A percentile compares a stretch with the other conserved stretches of the same genome.
These are phyloP conservation scores for Aegilops tauschii DNA, from an alignment of 176 grass and related monocot genomes.

Conservation along the genomic window DNA sequence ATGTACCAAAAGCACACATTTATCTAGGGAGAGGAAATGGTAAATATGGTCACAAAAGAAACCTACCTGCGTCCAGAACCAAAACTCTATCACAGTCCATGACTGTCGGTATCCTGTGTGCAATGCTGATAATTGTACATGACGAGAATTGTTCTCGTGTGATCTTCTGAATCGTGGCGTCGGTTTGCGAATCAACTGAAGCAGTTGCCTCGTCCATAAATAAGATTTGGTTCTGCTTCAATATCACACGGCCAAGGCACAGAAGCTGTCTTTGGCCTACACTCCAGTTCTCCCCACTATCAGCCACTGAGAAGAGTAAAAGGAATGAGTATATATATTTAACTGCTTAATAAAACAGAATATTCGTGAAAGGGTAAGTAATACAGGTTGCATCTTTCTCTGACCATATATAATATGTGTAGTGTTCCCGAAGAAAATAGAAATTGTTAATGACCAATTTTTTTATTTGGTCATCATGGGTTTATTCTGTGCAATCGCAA, in stretches of 20 bases:
- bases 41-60: not conserved
- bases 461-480: not conserved
- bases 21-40: too few species aligned
- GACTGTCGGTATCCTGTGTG: constrained; percentile 95
- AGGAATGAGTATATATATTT: not conserved
- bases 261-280: constrained; percentile 90
- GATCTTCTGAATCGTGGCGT: constrained; percentile 80
- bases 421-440: not conserved
- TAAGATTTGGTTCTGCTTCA: constrained; percentile 66
- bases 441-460: not conserved
- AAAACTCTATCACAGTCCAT: constrained; percentile 91
- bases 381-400: not conserved
- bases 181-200: constrained; percentile 93
- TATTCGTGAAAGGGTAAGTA: not conserved
- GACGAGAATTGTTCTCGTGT: constrained; percentile 72
- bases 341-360: not conserved
- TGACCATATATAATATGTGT: not conserved
- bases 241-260: constrained; percentile 79
- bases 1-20: too few species aligned
- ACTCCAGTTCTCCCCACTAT: constrained; percentile 96
- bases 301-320: constrained; percentile 54
- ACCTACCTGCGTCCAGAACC: constrained; percentile 76
- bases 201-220: constrained; percentile 99
- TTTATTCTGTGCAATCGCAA: not conserved
- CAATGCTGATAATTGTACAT: constrained; percentile 96